Evolutionary conservation across 352 stramenopile genomes (phyloP).

Genomic region (Pelagophyceae sp.): DNA sequence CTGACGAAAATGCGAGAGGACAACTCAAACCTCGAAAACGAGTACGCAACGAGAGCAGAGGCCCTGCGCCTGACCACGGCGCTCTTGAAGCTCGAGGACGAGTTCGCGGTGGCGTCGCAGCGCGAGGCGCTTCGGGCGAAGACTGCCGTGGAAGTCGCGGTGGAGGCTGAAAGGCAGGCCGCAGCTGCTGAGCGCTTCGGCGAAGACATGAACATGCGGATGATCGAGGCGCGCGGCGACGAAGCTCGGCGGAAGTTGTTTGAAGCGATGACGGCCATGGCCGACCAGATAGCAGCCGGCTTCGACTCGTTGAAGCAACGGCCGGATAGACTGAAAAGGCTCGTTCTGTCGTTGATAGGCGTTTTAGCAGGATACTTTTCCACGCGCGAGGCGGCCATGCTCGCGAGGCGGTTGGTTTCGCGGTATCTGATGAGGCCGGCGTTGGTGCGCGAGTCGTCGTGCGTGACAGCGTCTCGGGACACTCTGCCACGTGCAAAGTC

Average conservation of each 20-base stretch:
- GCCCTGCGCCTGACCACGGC: neutral
- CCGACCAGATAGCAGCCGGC: neutral
- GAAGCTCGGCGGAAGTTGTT: neutral
- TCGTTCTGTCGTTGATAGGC: neutral
- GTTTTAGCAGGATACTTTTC: neutral
- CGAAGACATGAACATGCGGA: neutral
- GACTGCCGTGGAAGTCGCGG: neutral
- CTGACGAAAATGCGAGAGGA: neutral
- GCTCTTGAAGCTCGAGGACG: neutral
- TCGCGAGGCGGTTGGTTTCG: neutral
- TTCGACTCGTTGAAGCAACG: neutral
- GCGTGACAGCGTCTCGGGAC: too few relatives aligned
- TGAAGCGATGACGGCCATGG: constrained; percentile 3
- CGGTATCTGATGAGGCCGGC: neutral
- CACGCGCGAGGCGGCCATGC: neutral
- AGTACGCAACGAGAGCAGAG: neutral
- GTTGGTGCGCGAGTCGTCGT: neutral
- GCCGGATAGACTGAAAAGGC: neutral
- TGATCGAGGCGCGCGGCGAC: constrained; percentile 5
- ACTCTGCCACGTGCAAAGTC: too few relatives aligned
- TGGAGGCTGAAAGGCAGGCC: neutral
- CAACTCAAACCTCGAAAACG: neutral
- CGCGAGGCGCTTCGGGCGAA: neutral
- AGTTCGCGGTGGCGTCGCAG: neutral
- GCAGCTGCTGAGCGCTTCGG: neutral